These are phyloP conservation scores for Trichoderma reesei DNA, from an alignment of 495 filamentous ascomycete species.

Conservation along the genomic window DNA sequence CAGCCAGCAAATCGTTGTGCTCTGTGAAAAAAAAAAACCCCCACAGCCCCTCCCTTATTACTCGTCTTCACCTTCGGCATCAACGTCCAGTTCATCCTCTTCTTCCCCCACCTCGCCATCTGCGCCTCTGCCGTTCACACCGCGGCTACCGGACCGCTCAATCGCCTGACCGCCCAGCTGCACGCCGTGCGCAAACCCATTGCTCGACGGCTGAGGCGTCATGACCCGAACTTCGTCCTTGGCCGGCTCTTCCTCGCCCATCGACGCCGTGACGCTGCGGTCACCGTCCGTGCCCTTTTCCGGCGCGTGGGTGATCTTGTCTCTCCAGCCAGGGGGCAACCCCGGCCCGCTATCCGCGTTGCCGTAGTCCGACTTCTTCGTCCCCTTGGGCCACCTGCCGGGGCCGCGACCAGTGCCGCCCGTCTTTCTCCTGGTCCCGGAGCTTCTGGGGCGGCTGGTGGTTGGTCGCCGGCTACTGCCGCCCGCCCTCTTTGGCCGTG, in stretches of 20 bases:
- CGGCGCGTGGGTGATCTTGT: slow-evolving; percentile 20
- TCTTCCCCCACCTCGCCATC: slow-evolving; percentile 20
- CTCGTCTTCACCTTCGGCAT: slow-evolving; percentile 22
- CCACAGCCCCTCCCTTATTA: slow-evolving; percentile 2
- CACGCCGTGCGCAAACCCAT: neutral
- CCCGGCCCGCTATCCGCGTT: slow-evolving; percentile 47
- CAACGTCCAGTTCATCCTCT: slow-evolving; percentile 18
- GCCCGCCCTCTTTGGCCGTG: slow-evolving; percentile 18
- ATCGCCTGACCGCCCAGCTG: neutral
- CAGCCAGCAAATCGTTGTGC: neutral
- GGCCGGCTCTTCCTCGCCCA: slow-evolving; percentile 22
- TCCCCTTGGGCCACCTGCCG: slow-evolving; percentile 45
- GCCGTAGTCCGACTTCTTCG: slow-evolving; percentile 47
- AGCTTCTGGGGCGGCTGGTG: slow-evolving; percentile 23
- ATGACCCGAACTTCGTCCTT: slow-evolving; percentile 19
- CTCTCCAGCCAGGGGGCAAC: slow-evolving; percentile 39
- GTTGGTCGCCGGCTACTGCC: slow-evolving; percentile 19
- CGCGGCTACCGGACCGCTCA: neutral
- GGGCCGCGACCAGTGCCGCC: slow-evolving; percentile 44
- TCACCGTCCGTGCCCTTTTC: slow-evolving; percentile 23
- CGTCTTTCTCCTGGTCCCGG: slow-evolving; percentile 31
- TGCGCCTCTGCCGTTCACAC: slow-evolving; percentile 16
- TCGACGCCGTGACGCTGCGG: slow-evolving; percentile 24
- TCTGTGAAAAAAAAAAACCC: neutral
- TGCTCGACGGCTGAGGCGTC: slow-evolving; percentile 10